phyloP scores from a whole-genome alignment of 176 grass and related monocot species.

The Triticum timopheevii region DNA sequence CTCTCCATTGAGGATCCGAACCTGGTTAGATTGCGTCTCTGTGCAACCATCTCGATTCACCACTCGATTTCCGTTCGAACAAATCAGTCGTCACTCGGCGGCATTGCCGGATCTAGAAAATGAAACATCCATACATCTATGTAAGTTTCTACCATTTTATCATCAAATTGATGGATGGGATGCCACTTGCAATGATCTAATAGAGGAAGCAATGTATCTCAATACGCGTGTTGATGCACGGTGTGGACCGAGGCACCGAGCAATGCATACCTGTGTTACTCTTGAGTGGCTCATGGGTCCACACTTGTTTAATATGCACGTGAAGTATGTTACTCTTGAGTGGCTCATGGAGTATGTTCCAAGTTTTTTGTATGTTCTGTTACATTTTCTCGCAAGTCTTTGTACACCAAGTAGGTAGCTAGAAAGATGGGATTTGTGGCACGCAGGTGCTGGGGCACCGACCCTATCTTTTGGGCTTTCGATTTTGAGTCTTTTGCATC shows the following conservation, averaged over 20 bases:
- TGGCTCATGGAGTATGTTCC: not conserved
- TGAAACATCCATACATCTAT: too few species aligned
- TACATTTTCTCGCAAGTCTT: not conserved
- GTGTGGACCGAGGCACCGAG: too few species aligned
- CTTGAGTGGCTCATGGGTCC: not conserved
- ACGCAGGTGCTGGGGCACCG: too few species aligned
- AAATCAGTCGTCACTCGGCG: not conserved
- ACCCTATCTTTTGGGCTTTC: too few species aligned
- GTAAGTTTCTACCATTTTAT: too few species aligned
- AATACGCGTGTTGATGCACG: not conserved
- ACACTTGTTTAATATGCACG: not conserved
- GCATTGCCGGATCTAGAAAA: not conserved
- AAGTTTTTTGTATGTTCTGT: constrained; percentile 28
- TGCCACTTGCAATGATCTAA: too few species aligned
- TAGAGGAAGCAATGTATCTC: not conserved
- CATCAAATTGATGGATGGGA: too few species aligned
- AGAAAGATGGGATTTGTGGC: too few species aligned
- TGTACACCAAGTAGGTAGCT: not conserved
- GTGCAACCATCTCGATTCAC: not conserved
- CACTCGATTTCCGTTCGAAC: not conserved
- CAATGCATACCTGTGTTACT: too few species aligned
- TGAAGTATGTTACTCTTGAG: not conserved
- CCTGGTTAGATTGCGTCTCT: too few species aligned
- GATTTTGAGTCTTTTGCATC: too few species aligned
- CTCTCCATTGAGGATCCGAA: too few species aligned